These are phyloP conservation scores for Hordeum marinum DNA, from an alignment of 176 grass and related monocot species.

Conservation along the genomic window DNA sequence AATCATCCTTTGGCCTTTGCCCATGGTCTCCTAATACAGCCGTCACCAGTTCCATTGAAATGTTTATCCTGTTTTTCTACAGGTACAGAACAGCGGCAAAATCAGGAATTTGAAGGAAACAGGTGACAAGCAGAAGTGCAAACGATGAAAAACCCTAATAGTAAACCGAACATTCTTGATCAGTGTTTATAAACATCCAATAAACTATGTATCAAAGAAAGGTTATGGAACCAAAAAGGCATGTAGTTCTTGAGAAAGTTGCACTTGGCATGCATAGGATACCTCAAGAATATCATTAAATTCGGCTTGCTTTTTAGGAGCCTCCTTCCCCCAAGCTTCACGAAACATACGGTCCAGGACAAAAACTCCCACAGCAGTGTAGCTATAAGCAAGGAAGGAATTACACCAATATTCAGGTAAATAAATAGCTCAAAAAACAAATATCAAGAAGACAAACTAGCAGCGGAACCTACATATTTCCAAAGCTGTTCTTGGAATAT, in stretches of 20 bases:
- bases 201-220: not conserved
- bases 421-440: constrained; percentile 5
- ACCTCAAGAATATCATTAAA: constrained; percentile 87
- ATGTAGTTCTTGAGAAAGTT: constrained; percentile 1
- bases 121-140: not conserved
- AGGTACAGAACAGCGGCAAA: constrained; percentile 7
- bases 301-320: constrained; percentile 75
- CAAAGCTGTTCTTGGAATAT: constrained; percentile 95
- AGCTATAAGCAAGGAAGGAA: constrained; percentile 42
- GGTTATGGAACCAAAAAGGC: not conserved
- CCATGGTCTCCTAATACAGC: constrained; percentile 96
- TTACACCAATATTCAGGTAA: constrained; percentile 4
- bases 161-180: constrained; percentile 6
- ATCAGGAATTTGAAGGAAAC: constrained; percentile 4
- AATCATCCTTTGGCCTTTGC: constrained; percentile 94
- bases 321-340: constrained; percentile 83
- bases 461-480: constrained; percentile 63
- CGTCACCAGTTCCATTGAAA: constrained; percentile 98
- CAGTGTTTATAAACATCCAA: not conserved
- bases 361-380: constrained; percentile 92
- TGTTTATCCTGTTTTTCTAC: constrained; percentile 67
- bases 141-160: not conserved
- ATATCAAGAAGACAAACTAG: not conserved
- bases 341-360: constrained; percentile 66
- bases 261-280: not conserved